A percentile compares a stretch with the other conserved stretches of the same genome.
These are phyloP conservation scores for Curvularia eragrostidis DNA, from an alignment of 2,329 filamentous ascomycete genomes.

Conservation along the genomic window DNA sequence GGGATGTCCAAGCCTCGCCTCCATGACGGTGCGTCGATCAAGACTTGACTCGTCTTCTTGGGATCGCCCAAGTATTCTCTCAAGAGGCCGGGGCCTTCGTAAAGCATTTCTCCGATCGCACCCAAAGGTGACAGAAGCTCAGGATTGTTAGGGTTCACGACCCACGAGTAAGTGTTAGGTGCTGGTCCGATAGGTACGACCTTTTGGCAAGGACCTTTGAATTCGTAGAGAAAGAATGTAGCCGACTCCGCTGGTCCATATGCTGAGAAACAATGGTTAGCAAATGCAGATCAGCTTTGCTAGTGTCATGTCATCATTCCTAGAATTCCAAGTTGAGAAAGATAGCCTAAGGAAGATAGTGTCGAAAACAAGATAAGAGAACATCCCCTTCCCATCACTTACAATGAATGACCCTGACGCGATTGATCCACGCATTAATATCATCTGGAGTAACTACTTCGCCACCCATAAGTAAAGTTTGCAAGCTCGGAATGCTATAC, in stretches of 20 bases:
- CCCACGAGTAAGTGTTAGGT: not conserved
- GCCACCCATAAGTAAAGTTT: conserved; percentile 3
- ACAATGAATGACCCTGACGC: not conserved
- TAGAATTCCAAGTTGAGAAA: not conserved
- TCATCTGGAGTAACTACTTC: not conserved
- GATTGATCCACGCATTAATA: not conserved
- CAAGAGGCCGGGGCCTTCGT: not conserved
- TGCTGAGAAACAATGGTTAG: not conserved
- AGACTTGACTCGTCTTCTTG: not conserved
- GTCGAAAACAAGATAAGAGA: not conserved
- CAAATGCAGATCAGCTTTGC: not conserved
- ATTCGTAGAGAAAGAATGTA: not conserved
- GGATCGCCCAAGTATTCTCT: not conserved
- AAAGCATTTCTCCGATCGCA: not conserved
- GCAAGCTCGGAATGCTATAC: conserved; percentile 17
- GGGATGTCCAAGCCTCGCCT: not conserved
- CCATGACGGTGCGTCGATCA: not conserved
- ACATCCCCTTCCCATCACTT: not conserved
- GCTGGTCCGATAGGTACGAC: not conserved
- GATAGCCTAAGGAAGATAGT: not conserved
- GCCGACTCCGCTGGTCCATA: not conserved
- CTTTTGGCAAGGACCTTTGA: not conserved
- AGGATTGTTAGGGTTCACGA: not conserved
- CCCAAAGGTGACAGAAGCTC: not conserved
- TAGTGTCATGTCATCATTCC: not conserved